phyloP scores from a whole-genome alignment of 2,329 filamentous ascomycete species.

The Penicillium corylophilum region DNA sequence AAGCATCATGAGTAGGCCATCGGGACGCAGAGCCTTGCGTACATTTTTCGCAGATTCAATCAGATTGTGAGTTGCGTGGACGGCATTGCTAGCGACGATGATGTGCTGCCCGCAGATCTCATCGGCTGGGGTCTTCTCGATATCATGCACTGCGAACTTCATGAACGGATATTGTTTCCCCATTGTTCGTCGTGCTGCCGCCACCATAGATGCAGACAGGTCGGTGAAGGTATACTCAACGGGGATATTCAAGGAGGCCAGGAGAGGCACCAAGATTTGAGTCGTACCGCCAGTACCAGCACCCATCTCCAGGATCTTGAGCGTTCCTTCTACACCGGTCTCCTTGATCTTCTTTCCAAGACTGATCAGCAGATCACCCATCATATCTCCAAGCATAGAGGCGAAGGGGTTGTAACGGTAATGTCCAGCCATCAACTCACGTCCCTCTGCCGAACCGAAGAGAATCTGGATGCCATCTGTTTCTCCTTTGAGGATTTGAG shows the following conservation, averaged over 20 bases:
- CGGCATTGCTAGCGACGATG: slow-evolving; percentile 35
- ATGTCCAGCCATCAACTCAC: slow-evolving; percentile 36
- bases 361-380: too few relatives aligned
- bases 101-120: slow-evolving; percentile 31
- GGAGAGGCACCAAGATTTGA: slow-evolving; percentile 24
- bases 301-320: not conserved
- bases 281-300: slow-evolving; percentile 33
- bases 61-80: slow-evolving; percentile 38
- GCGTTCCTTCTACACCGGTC: too few relatives aligned
- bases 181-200: slow-evolving; percentile 20
- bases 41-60: slow-evolving; percentile 26
- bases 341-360: too few relatives aligned
- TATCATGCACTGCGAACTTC: too few relatives aligned
- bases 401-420: slow-evolving; percentile 24
- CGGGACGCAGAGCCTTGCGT: slow-evolving; percentile 25
- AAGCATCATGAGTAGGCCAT: slow-evolving; percentile 33
- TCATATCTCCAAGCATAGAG: too few relatives aligned
- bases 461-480: slow-evolving; percentile 42
- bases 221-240: slow-evolving; percentile 45
- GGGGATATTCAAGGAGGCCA: slow-evolving; percentile 27
- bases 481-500: slow-evolving; percentile 28
- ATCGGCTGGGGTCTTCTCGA: slow-evolving; percentile 18
- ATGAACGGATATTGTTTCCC: too few relatives aligned
- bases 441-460: slow-evolving; percentile 39
- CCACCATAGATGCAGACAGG: slow-evolving; percentile 37